phyloP scores from a whole-genome alignment of 129 eudicot species.

The Artemisia argyi region DNA sequence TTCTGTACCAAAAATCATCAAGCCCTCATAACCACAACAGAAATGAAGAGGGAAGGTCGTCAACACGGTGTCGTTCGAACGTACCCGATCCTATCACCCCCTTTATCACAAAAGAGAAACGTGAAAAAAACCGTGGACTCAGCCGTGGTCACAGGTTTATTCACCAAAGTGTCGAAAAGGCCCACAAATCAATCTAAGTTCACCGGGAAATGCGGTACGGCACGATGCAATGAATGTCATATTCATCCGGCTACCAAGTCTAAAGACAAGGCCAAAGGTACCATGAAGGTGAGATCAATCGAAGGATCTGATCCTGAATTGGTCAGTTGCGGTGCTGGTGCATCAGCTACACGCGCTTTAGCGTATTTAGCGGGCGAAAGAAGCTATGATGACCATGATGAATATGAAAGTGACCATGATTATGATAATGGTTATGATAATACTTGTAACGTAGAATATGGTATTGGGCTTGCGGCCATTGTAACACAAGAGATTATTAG shows the following conservation, averaged over 20 bases:
- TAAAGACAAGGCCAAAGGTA: conserved; percentile 59
- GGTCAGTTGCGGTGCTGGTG: conserved; percentile 22
- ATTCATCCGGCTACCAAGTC: conserved; percentile 60
- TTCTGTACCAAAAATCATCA: background rate
- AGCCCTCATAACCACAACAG: conserved; percentile 2
- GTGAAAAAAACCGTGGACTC: conserved; percentile 40
- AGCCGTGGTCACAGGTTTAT: conserved; percentile 52
- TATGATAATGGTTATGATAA: conserved; percentile 10
- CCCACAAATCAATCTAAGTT: conserved; percentile 85
- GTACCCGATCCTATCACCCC: conserved; percentile 27
- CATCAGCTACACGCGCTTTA: conserved; percentile 34
- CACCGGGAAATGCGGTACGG: conserved; percentile 57
- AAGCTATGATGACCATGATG: conserved; percentile 18
- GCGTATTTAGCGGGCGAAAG: conserved; percentile 34
- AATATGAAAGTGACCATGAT: conserved; percentile 10
- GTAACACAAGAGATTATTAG: conserved; percentile 16
- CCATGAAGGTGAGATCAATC: conserved; percentile 39
- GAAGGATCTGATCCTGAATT: conserved; percentile 27
- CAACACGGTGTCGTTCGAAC: conserved; percentile 46
- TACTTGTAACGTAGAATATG: conserved; percentile 12
- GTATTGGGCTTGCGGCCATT: conserved; percentile 9
- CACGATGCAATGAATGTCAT: conserved; percentile 55
- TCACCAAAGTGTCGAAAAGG: conserved; percentile 49
- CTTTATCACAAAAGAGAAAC: conserved; percentile 14
- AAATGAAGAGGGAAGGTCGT: conserved; percentile 54